Percentiles rank a stretch among this genome's conserved stretches.
phyloP scores from a whole-genome alignment of 805 yeast genomes.

The Metschnikowia henanensis region DNA sequence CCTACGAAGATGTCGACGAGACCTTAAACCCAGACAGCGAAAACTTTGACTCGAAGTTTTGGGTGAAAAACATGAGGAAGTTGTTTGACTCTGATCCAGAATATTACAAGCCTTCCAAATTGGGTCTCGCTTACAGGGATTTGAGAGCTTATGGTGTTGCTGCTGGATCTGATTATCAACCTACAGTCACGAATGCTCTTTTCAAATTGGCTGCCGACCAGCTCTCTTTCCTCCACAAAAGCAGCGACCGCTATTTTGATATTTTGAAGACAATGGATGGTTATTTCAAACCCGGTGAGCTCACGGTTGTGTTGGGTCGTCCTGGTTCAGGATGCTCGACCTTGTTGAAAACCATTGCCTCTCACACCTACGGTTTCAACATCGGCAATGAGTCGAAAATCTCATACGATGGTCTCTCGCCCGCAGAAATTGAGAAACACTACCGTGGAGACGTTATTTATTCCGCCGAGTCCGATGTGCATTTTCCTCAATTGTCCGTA shows the following conservation, averaged over 20 bases:
- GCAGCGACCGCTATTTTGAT: slow-evolving; percentile 35
- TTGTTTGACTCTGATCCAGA: slow-evolving; percentile 55
- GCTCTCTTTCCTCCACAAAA: slow-evolving; percentile 21
- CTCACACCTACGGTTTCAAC: slow-evolving; percentile 60
- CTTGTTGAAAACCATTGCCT: slow-evolving; percentile 61
- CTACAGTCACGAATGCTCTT: slow-evolving; percentile 48
- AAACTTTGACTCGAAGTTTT: slow-evolving; percentile 57
- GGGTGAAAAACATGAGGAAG: slow-evolving; percentile 67
- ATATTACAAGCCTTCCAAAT: slow-evolving; percentile 57
- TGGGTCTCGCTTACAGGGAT: slow-evolving; percentile 60
- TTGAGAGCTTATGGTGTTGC: slow-evolving; percentile 66
- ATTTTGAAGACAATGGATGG: slow-evolving; percentile 70
- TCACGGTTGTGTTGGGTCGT: slow-evolving; percentile 72
- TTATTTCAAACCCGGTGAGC: slow-evolving; percentile 57
- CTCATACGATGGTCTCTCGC: slow-evolving; percentile 55
- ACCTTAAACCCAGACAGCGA: slow-evolving; percentile 57
- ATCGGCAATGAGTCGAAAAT: slow-evolving; percentile 47
- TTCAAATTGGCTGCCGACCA: slow-evolving; percentile 14
- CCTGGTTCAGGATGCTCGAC: slow-evolving; percentile 86
- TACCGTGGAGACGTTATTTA: slow-evolving; percentile 70
- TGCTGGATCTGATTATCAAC: slow-evolving; percentile 65
- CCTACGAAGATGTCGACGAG: slow-evolving; percentile 16
- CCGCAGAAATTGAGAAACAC: slow-evolving; percentile 48
- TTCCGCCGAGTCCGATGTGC: slow-evolving; percentile 67
- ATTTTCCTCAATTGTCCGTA: slow-evolving; percentile 68